Conservation (phyloP, 371 early-diverging fungal genomes). For the Sporodiniella umbellata region DNA sequence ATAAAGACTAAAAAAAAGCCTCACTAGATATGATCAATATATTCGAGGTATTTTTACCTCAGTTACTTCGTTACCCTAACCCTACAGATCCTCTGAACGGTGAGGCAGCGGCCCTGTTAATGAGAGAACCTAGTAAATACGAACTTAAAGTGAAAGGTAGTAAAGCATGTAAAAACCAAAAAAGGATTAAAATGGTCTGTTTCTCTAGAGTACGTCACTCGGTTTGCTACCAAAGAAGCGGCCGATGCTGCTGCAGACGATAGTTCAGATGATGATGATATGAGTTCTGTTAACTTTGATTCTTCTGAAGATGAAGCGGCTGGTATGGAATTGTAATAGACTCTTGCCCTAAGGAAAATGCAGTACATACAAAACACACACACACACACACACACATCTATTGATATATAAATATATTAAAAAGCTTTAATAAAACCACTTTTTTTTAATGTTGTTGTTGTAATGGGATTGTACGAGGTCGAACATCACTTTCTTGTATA, state of each 20-base stretch:
- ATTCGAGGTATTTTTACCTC: conserved; percentile 98
- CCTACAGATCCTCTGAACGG: conserved; percentile 99
- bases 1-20: neutral
- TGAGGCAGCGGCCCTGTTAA: conserved; percentile 96
- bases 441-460: too few relatives aligned
- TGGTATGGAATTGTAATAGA: conserved; percentile 75
- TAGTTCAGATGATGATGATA: conserved; percentile 69
- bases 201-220: conserved; percentile 74
- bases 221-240: conserved; percentile 87
- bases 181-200: too few relatives aligned
- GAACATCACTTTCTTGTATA: conserved; percentile 68
- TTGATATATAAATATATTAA: too few relatives aligned
- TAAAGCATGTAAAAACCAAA: too few relatives aligned
- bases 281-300: conserved; percentile 76
- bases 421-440: too few relatives aligned
- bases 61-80: conserved; percentile 97
- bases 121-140: conserved; percentile 92
- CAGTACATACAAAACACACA: too few relatives aligned
- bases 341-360: too few relatives aligned
- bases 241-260: conserved; percentile 81
- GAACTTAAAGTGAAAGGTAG: conserved; percentile 93
- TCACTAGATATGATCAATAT: conserved; percentile 93
- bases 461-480: conserved; percentile 46
- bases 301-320: conserved; percentile 80
- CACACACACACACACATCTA: too few relatives aligned